phyloP scores from a whole-genome alignment of 1,139 yeast genomes.

The Blastobotrys petasosporus region DNA sequence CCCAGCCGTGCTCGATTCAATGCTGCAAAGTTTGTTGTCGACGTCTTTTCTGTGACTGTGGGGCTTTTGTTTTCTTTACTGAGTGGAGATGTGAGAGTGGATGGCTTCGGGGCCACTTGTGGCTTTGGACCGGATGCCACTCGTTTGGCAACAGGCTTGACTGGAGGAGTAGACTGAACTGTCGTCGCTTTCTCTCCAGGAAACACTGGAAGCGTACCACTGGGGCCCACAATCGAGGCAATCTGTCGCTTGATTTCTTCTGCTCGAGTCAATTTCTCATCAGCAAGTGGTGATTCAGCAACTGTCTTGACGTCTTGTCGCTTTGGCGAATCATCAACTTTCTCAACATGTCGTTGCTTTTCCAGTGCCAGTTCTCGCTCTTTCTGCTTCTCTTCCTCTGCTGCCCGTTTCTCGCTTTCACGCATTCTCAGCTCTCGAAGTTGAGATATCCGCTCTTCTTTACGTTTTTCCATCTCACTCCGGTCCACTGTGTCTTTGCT shows the following conservation, averaged over 20 bases:
- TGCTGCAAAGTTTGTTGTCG: slow-evolving; percentile 2
- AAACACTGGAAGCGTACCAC: background rate
- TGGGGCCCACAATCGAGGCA: slow-evolving; percentile 1
- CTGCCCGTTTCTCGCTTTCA: background rate
- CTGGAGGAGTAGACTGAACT: background rate
- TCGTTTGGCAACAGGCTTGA: slow-evolving; percentile 5
- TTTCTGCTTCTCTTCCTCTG: background rate
- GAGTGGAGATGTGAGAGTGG: slow-evolving; percentile 9
- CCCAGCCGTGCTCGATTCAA: no score
- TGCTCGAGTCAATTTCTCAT: background rate
- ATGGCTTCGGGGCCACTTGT: slow-evolving; percentile 17
- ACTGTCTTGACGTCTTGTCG: no score
- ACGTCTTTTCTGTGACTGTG: background rate
- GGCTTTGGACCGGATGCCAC: slow-evolving; percentile 14
- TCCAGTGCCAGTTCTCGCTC: background rate
- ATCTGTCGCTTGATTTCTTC: background rate
- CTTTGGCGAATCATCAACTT: background rate
- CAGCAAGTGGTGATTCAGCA: background rate
- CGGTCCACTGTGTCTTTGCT: no score
- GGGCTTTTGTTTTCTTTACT: slow-evolving; percentile 1
- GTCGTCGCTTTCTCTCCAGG: background rate
- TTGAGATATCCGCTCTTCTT: no score
- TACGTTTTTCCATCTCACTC: no score
- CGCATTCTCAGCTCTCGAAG: slow-evolving; percentile 7
- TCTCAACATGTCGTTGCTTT: background rate